Evolutionary conservation across 768 basidiomycete genomes (phyloP).

Genomic region (Boletus eberwhitei): DNA sequence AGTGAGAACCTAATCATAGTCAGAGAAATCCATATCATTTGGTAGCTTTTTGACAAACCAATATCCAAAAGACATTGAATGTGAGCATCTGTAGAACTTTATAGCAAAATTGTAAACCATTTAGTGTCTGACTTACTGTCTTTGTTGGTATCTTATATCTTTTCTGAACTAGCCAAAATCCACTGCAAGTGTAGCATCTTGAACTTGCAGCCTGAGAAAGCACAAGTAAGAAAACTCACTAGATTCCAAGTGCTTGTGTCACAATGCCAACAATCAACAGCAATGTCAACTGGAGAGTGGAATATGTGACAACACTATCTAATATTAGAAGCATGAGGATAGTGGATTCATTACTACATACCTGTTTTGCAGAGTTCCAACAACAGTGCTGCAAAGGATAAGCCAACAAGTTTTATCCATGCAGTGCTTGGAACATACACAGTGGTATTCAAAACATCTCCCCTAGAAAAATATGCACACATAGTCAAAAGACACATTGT

Average conservation of each 20-base stretch:
- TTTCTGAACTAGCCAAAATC: constrained; percentile 70
- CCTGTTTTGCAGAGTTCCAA: constrained; percentile 72
- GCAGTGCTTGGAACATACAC: constrained; percentile 44
- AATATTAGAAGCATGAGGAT: constrained; percentile 2
- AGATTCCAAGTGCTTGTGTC: constrained; percentile 63
- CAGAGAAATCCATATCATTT: not conserved
- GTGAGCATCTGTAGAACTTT: constrained; percentile 52
- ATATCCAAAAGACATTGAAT: constrained; percentile 71
- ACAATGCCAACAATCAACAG: constrained; percentile 65
- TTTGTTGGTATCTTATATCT: constrained; percentile 62
- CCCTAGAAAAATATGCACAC: constrained; percentile 38
- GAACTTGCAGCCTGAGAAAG: not conserved
- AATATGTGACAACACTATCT: constrained; percentile 62
- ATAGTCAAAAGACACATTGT: not conserved
- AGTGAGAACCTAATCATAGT: constrained; percentile 48
- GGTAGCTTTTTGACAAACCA: constrained; percentile 38
- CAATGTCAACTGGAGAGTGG: constrained; percentile 66
- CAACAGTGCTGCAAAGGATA: constrained; percentile 50
- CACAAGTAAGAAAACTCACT: constrained; percentile 39
- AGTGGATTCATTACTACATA: constrained; percentile 16
- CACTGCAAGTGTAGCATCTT: constrained; percentile 29
- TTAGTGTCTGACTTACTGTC: constrained; percentile 27
- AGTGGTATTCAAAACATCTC: constrained; percentile 72
- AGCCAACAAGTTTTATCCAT: not conserved
- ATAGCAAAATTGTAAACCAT: not conserved